phyloP scores from a whole-genome alignment of 148 eudicot species.

The Mesembryanthemum crystallinum region DNA sequence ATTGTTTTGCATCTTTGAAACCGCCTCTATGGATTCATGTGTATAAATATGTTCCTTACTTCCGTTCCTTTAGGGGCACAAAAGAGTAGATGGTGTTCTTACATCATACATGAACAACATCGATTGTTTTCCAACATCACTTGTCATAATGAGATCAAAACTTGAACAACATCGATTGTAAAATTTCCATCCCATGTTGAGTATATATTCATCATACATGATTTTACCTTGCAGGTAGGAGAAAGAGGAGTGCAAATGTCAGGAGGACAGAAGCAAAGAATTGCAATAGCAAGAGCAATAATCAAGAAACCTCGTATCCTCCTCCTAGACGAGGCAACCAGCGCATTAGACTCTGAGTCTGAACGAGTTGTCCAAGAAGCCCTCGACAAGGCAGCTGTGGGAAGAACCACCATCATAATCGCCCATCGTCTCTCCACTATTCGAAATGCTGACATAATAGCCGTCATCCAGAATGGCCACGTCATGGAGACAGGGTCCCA shows the following conservation, averaged over 20 bases:
- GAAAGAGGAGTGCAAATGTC: slow-evolving; percentile 89
- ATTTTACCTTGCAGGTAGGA: slow-evolving; percentile 49
- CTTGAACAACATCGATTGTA: too few species aligned
- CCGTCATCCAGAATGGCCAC: slow-evolving; percentile 53
- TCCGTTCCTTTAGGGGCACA: too few species aligned
- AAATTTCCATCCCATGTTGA: too few species aligned
- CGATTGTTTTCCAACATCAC: too few species aligned
- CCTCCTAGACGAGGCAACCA: slow-evolving; percentile 80
- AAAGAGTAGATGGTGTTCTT: too few species aligned
- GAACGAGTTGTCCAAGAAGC: slow-evolving; percentile 79
- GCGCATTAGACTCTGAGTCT: slow-evolving; percentile 74
- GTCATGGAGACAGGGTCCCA: slow-evolving; percentile 57
- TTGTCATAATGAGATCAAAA: too few species aligned
- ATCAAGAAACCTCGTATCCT: slow-evolving; percentile 71
- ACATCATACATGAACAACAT: too few species aligned
- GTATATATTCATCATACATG: too few species aligned
- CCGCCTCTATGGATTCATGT: too few species aligned
- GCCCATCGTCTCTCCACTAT: slow-evolving; percentile 86
- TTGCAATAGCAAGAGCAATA: slow-evolving; percentile 80
- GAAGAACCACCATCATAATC: slow-evolving; percentile 65
- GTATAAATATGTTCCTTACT: too few species aligned
- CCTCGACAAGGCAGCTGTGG: slow-evolving; percentile 55
- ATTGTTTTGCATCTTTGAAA: too few species aligned
- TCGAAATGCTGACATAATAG: slow-evolving; percentile 61
- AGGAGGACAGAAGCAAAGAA: slow-evolving; percentile 86